Base-by-base conservation (phyloP, 2,329 filamentous ascomycete genomes). In the Calonectria hawksworthii region DNA sequence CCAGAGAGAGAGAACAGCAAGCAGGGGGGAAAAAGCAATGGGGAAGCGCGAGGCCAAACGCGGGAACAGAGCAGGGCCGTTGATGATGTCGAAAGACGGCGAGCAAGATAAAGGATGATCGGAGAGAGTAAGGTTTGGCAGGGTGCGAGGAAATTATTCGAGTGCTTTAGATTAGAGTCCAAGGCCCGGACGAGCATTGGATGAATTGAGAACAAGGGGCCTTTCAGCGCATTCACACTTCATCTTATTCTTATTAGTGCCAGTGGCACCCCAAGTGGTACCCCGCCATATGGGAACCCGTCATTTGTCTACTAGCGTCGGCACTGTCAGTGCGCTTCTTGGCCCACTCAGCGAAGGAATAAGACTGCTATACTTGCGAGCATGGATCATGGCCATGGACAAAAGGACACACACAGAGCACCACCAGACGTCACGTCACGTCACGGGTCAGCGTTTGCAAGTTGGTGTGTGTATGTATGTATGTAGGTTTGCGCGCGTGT, bases 171-270 rank as follows among this genome's bases (percentile, higher is more conserved):
- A 65, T 65, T 65, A 65, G 44, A 38, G 41, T 65, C 61, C 38
- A 21, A 65, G 41, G 61, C 21, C 61, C 18, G 21, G 61, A 65
- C 30, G 28, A 63, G 41, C 38, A 47, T 32, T 65, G 26, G 61
- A 28, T 65, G 61, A 65, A 65, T 65, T 65, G 41, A 34, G 61
- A 50, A 32, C 61, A 32, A 34, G 61, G 61, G 61, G 61, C 38
- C 56, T 8, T 41, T 63, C 32, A 23, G 56, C 28, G 56, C 56
- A 63, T 63, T 41, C 56, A 63, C 26, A 63, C 56, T 63, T 63
- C 56, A 63, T 63, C 56, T 63, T 63, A 63, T 63, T 63, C 56
- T 63, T 63, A 63, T 63, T 63, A 63, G 56, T 63, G 56, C 56
- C 56, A 26, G 36, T 41, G 32, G 47, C 65, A 70, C 68, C 68